Percentiles rank a stretch among this genome's conserved stretches.
These are phyloP conservation scores for Asterophora parasitica DNA, from an alignment of 768 basidiomycete genomes.

Conservation along the genomic window DNA sequence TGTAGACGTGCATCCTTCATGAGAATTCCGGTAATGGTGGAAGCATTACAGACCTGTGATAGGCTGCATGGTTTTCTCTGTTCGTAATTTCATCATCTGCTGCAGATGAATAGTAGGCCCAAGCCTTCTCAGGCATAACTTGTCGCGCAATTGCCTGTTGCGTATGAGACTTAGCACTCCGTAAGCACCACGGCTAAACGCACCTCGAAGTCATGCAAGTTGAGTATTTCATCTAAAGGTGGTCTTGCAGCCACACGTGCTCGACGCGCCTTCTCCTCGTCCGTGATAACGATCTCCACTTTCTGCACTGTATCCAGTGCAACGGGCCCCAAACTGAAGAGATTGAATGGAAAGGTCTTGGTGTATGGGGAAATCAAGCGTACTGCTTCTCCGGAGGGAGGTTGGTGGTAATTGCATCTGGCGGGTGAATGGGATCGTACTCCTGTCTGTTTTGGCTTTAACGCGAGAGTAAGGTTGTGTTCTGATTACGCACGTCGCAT, in stretches of 20 bases:
- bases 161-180: neutral
- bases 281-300: slow-evolving; percentile 57
- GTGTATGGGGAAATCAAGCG: slow-evolving; percentile 14
- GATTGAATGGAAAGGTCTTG: neutral
- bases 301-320: slow-evolving; percentile 64
- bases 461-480: neutral
- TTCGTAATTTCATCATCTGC: slow-evolving; percentile 92
- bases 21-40: neutral
- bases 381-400: slow-evolving; percentile 84
- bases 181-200: slow-evolving; percentile 6
- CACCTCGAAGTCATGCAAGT: slow-evolving; percentile 93
- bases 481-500: slow-evolving; percentile 63
- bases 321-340: slow-evolving; percentile 59
- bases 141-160: slow-evolving; percentile 74
- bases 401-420: slow-evolving; percentile 70
- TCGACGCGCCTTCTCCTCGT: slow-evolving; percentile 67
- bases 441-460: slow-evolving; percentile 43
- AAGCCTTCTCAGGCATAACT: slow-evolving; percentile 82
- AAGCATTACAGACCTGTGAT: slow-evolving; percentile 58
- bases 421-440: slow-evolving; percentile 90
- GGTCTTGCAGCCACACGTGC: slow-evolving; percentile 61
- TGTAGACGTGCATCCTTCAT: slow-evolving; percentile 16
- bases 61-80: slow-evolving; percentile 88
- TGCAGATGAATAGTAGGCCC: slow-evolving; percentile 97
- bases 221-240: slow-evolving; percentile 73